Evolutionary conservation across 306 rosid species (phyloP).

Genomic region (Clitoria ternatea): DNA sequence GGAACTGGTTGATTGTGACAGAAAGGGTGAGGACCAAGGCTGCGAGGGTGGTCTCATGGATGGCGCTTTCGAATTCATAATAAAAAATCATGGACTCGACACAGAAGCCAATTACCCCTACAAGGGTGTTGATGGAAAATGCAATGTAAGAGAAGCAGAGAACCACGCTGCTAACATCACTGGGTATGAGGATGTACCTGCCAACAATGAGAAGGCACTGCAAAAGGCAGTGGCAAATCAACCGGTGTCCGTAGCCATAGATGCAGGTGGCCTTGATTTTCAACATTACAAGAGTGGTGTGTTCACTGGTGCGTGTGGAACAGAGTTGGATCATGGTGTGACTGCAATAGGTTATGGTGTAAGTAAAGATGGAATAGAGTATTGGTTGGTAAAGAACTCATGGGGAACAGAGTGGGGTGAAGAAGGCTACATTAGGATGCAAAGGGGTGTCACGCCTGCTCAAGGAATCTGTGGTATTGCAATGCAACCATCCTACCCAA

Average conservation of each 20-base stretch:
- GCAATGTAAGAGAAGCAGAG: conserved; percentile 6
- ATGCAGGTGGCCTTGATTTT: conserved; percentile 35
- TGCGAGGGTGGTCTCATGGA: conserved; percentile 44
- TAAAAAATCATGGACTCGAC: conserved; percentile 25
- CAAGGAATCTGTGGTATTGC: conserved; percentile 62
- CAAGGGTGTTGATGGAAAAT: conserved; percentile 19
- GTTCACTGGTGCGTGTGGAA: conserved; percentile 40
- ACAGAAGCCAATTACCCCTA: conserved; percentile 36
- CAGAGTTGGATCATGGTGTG: conserved; percentile 42
- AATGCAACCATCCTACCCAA: conserved; percentile 49
- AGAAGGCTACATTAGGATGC: conserved; percentile 43
- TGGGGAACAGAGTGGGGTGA: conserved; percentile 54
- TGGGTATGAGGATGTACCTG: conserved; percentile 36
- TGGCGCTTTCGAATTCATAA: conserved; percentile 39
- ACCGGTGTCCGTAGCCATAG: conserved; percentile 44
- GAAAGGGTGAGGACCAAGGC: conserved; percentile 30
- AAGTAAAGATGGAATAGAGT: conserved; percentile 6
- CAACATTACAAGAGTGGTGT: conserved; percentile 40
- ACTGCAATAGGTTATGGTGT: conserved; percentile 41
- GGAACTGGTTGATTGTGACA: conserved; percentile 51
- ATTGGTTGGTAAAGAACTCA: conserved; percentile 48
- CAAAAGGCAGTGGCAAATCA: conserved; percentile 38
- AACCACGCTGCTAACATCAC: conserved; percentile 23
- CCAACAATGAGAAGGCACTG: conserved; percentile 33
- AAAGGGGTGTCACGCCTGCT: conserved; percentile 23